Base-by-base conservation (phyloP, 495 filamentous ascomycete genomes). In the Corynascus novoguineensis region DNA sequence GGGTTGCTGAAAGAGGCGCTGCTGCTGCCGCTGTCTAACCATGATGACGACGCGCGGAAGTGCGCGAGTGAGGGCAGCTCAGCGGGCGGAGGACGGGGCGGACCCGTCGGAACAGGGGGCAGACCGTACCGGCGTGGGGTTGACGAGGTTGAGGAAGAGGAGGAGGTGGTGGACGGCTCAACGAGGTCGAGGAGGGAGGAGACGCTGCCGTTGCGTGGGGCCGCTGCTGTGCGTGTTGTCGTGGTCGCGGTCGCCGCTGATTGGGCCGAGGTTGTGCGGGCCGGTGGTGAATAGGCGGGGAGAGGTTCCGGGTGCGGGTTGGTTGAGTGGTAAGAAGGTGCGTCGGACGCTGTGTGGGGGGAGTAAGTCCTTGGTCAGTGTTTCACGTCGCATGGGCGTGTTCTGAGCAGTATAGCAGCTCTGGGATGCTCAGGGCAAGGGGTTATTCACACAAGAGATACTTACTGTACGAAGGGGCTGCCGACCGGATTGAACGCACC, bases 391-490 rank as follows among this genome's bases (percentile, higher is more conserved):
- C 10, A 44, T 17, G 34, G 31, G 17, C 12, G 25, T 17, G 38
- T 34, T 22, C 5, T 40, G 27, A 27, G 2, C 10, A 35, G 31
- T 17, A 31, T 12, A 28, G 34, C 28, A 4, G 25, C 9, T 32
- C 9, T 21, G 34, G 12, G 35, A 28, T 32, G 29, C 28, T 21
- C 9, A 15, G n/a, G 12, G n/a, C 17, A 41, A 17, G n/a, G n/a
- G n/a, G n/a, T n/a, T n/a, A 15, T 41, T 41, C 37, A 21, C 37
- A 5, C 24, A 15, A 14, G n/a, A 8, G 28, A n/a, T 15, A 64
- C 75, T 71, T 62, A 78, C 76, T 71, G 61, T 80, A 80, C 8
- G 78, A 80, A 2, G 78, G 78, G 4, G 76, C 75, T 3, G 75
- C 75, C n/a, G 76, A 78, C 40, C 71, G 71, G 52, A 79, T 76